Base-by-base conservation (phyloP, 1,284 basidiomycete species). In the Mycena citricolor region DNA sequence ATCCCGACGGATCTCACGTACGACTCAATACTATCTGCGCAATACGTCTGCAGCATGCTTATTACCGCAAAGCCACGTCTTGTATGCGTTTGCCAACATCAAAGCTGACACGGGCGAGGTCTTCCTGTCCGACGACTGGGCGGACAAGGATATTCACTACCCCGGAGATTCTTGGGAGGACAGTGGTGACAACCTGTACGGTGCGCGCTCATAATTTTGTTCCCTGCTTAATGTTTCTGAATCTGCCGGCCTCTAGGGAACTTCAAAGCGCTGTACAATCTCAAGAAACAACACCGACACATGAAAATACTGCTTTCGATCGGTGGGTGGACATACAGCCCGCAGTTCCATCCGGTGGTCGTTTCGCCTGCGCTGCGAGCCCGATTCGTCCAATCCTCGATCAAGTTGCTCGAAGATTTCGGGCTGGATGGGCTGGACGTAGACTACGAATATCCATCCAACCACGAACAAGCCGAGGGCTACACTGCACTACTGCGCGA, bases 21-120 rank as follows among this genome's bases (percentile, higher is more conserved):
- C 60, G 83, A 17, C 26, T 44, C 31, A 8, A 40, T 20, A 29
- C 37, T 13, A 28, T 19, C 30, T 49, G 5, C 25, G 29, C 13
- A 23, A 14, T 17, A 8, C 36, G 33, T 34, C 32, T 33, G 42
- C 52, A 37, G 45, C 38, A 39, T 40, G 38, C 22, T 42, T 45
- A 46, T 55, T 35, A 54, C 19, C 17, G 36, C 56, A 87, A n/a
- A n/a, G 84, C 31, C 88, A 91, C 59, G 79, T 91, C 44, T 75
- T 91, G 13, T 91, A 90, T 58, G 89, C 94, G 1, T 98, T 98
- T 57, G 94, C 90, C 26, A 90, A 97, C 57, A 68, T 97, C 55
- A 83, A 80, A 54, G 68, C 82, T 23, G 86, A 91, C 32, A 77
- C 83, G 1, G 93, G 93, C 19, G 90, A 90, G 59, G 91, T 94